Conservation (phyloP, 2,329 filamentous ascomycete species). For the Venturia oleaginea region DNA sequence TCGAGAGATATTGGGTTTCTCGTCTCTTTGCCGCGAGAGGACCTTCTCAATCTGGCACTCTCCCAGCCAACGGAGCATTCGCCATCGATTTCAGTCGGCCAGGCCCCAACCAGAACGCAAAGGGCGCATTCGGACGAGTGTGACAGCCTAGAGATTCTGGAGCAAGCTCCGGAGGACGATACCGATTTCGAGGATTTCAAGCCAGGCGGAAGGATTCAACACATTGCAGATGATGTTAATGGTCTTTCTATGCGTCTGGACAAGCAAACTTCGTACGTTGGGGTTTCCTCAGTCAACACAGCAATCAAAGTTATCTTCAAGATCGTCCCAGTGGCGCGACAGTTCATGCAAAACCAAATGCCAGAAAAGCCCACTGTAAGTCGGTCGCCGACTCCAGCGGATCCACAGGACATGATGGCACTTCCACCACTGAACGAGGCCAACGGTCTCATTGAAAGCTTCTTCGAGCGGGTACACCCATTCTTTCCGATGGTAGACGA, state of each 20-base stretch:
- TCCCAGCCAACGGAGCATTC: constrained; percentile 28
- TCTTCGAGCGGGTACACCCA: constrained; percentile 64
- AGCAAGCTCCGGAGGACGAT: constrained; percentile 59
- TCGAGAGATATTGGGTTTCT: constrained; percentile 33
- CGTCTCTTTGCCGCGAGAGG: constrained; percentile 32
- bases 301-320: constrained; percentile 60
- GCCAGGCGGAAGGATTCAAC: constrained; percentile 33
- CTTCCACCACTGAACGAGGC: constrained; percentile 53
- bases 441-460: constrained; percentile 62
- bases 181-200: constrained; percentile 51
- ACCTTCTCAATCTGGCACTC: constrained; percentile 36
- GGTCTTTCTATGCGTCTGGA: constrained; percentile 55
- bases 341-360: constrained; percentile 37
- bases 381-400: constrained; percentile 20
- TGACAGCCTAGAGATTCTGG: constrained; percentile 50
- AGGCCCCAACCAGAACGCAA: constrained; percentile 3
- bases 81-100: background rate
- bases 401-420: constrained; percentile 34
- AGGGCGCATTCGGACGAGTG: constrained; percentile 37
- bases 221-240: constrained; percentile 61
- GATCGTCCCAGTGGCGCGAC: constrained; percentile 42
- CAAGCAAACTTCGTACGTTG: constrained; percentile 57
- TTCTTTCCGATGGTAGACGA: constrained; percentile 69
- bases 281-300: constrained; percentile 66
- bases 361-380: constrained; percentile 15